These are phyloP conservation scores for Neurospora sp. DNA, from an alignment of 495 filamentous ascomycete species.

Conservation along the genomic window DNA sequence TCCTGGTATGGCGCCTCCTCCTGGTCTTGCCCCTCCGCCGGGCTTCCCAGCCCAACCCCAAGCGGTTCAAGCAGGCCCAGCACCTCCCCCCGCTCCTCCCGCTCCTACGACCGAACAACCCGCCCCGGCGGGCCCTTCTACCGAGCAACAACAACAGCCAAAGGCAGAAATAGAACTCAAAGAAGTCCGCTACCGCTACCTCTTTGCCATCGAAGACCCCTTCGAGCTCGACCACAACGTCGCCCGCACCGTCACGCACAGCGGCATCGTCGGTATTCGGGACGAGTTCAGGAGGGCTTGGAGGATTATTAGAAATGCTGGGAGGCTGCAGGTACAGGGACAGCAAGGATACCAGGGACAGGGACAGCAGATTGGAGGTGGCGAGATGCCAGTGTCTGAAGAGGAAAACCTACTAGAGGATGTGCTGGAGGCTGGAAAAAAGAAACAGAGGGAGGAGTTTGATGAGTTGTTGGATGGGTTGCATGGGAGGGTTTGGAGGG, in stretches of 20 bases:
- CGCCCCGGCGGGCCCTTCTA: neutral
- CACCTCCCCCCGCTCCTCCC: neutral
- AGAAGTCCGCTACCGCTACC: slow-evolving; percentile 64
- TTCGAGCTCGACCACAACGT: slow-evolving; percentile 80
- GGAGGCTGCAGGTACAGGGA: slow-evolving; percentile 3
- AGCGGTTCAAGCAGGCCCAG: neutral
- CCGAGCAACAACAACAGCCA: neutral
- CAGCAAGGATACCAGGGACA: neutral
- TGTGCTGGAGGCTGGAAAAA: neutral
- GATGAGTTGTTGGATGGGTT: neutral
- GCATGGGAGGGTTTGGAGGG: neutral
- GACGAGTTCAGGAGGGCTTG: slow-evolving; percentile 72
- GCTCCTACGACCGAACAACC: neutral
- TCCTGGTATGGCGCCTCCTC: neutral
- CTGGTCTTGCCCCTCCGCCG: neutral
- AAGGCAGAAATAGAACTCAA: slow-evolving; percentile 31
- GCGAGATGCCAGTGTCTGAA: neutral
- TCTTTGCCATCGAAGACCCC: slow-evolving; percentile 81
- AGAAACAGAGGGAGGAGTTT: neutral
- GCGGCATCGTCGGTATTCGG: slow-evolving; percentile 63
- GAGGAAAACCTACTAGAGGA: neutral
- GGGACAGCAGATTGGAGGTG: neutral
- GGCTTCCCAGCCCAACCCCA: neutral
- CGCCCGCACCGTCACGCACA: slow-evolving; percentile 66
- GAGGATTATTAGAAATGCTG: slow-evolving; percentile 43